Base-by-base conservation (phyloP, 176 grass and related monocot species). In the Aegilops longissima region DNA sequence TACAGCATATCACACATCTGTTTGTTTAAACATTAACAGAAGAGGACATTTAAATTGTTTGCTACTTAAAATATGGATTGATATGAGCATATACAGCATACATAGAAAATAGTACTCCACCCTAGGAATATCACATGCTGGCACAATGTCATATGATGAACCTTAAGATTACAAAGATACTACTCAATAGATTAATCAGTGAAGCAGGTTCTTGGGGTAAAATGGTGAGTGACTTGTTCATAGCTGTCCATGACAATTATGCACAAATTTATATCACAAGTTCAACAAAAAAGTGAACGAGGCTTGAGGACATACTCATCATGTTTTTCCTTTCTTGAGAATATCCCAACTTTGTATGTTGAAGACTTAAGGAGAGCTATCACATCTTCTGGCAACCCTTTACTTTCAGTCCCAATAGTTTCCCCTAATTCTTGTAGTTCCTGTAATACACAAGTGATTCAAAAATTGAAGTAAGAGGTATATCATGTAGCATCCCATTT, bases 1-100 rank as follows among this genome's bases (percentile, higher is more conserved):
- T 89, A 84, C 84, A 93, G 68, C 97, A 99, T 79, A 99, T 94
- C 31, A 96, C 94, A 86, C 97, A 99, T 92, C 90, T 99, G 90
- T 80, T 91, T 44, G 56, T 69, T 86, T 38, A 76, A 74, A 35
- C 62, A 91, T 31, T 16, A 83, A 66, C 34, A 84, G 1, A 76
- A 80, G 62, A 82, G 36, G 39, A 21, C 73, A 7, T 30, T 21
- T 80, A 74, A 80, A 42, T 27, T 84, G 9, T 68, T 75, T 33
- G 12, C 17, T 68, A 62, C 64, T 86, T 20, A 30, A 83, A 86
- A 7, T 36, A n/a, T 38, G 44, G 3, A 35, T 33, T 12, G 63
- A 54, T 31, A 87, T n/a, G 36, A 85, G 90, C 20, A 76, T 40
- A 7, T 40, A 10, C 30, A 36, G 17, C 6, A 16, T 66, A 67